These are phyloP conservation scores for Zopfia rhizophila DNA, from an alignment of 2,329 filamentous ascomycete genomes.

Conservation along the genomic window DNA sequence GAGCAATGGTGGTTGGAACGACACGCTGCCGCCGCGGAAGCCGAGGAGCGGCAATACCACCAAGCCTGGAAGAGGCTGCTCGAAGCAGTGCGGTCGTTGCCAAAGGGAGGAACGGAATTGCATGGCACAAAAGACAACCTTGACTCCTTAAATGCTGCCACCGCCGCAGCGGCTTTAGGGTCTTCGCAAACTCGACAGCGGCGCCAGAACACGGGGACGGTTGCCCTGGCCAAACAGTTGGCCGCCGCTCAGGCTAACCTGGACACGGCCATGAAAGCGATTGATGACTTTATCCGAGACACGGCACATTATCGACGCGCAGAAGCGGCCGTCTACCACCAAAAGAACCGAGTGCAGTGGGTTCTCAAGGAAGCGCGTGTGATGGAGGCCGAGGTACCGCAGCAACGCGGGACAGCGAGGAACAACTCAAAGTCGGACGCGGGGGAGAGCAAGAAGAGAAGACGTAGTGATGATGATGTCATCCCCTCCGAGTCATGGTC, in stretches of 20 bases:
- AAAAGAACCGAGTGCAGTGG: slow-evolving; percentile 10
- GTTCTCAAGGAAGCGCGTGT: slow-evolving; percentile 10
- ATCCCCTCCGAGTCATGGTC: slow-evolving; percentile 1
- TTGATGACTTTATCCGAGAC: slow-evolving; percentile 11
- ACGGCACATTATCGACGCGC: slow-evolving; percentile 9
- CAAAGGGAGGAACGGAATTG: no score
- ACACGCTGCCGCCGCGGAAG: no score
- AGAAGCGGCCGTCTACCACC: slow-evolving; percentile 5
- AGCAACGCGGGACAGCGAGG: slow-evolving; percentile 4
- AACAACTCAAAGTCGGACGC: slow-evolving; percentile 6
- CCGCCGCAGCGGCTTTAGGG: no score
- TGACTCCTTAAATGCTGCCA: no score
- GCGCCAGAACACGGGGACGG: not conserved
- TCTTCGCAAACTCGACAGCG: no score
- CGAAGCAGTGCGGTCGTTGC: no score
- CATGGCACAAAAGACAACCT: no score
- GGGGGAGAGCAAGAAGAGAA: slow-evolving; percentile 13
- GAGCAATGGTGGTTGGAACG: no score
- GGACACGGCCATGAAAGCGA: slow-evolving; percentile 5
- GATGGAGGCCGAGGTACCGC: slow-evolving; percentile 10
- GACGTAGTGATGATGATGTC: slow-evolving; percentile 11
- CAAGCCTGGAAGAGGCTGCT: no score
- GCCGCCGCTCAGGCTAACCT: slow-evolving; percentile 6
- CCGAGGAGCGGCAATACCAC: no score
- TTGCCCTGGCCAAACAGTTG: slow-evolving; percentile 2